Base-by-base conservation (phyloP, 2,329 filamentous ascomycete genomes). In the Botryotinia narcissicola region DNA sequence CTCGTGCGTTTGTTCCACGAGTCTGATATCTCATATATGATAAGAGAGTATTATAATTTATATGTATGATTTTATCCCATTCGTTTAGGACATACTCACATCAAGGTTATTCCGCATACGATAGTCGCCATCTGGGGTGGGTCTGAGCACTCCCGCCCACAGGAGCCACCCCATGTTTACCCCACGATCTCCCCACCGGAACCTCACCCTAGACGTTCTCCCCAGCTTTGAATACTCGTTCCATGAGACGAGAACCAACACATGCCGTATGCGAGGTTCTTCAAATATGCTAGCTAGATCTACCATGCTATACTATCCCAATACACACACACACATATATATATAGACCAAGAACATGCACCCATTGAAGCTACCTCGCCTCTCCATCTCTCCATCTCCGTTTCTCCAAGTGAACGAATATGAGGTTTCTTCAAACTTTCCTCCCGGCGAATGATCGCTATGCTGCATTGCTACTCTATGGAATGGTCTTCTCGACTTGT, bases 401-500 rank as follows among this genome's bases (percentile, higher is more conserved):
- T n/a, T 25, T 66, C 62, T 35, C 9, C n/a, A 48, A 29, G 29
- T 66, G 6, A 66, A 29, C 10, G 14, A 66, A 48, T 7, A 66
- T 66, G 62, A 42, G 62, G 18, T 48, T 48, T 16, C 62, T 66
- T 25, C 62, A 66, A 66, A 66, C 29, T 59, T 83, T 83, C 73
- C 78, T 84, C 14, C 82, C 82, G 1, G 78, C 79, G n/a, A 79
- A 82, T 75, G 83, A 84, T 75, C 81, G 82, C 75, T 81, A 80
- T 77, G 82, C 82, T 57, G 78, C 78, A 18, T 66, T 79, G 12
- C 75, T 80, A 74, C 77, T 80, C 35, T 82, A 82, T 78, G 82
- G 82, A 64, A 83, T 84, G 80, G 79, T 83, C 20, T 82, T 83
- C 66, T 76, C 79, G 10, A 83, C 81, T 12, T 83, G 82, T 70